These are phyloP conservation scores for Madurella mycetomatis DNA, from an alignment of 2,329 filamentous ascomycete genomes.

Conservation along the genomic window DNA sequence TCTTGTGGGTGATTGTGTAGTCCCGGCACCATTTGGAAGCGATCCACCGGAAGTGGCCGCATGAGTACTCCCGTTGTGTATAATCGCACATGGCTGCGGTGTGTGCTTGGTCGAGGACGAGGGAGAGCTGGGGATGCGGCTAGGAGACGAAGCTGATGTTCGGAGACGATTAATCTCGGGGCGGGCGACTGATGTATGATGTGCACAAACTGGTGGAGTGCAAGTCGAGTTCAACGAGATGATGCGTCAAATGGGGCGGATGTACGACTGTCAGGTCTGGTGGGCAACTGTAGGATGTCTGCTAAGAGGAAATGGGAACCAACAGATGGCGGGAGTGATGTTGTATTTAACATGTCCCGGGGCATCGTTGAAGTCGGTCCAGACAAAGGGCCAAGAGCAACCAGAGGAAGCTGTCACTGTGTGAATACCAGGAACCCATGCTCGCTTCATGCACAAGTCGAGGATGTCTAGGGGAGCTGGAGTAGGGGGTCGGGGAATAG, in stretches of 20 bases:
- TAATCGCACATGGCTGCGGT: constrained; percentile 44
- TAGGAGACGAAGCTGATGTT: no score
- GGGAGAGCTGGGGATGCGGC: no score
- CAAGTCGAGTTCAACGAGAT: not conserved
- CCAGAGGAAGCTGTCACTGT: constrained; percentile 14
- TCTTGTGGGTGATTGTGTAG: constrained; percentile 32
- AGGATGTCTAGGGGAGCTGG: not conserved
- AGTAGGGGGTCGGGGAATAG: constrained; percentile 20
- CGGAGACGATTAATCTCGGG: not conserved
- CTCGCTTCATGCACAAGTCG: constrained; percentile 20
- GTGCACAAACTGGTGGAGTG: not conserved
- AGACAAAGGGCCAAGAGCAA: constrained; percentile 7
- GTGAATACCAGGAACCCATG: constrained; percentile 21
- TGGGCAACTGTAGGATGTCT: constrained; percentile 6
- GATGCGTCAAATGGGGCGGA: constrained; percentile 1
- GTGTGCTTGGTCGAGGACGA: not conserved
- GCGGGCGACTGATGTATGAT: not conserved
- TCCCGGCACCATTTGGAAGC: constrained; percentile 33
- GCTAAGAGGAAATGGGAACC: constrained; percentile 2
- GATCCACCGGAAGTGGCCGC: constrained; percentile 36
- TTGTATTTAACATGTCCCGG: constrained; percentile 26
- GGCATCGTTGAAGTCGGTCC: constrained; percentile 11
- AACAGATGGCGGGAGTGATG: constrained; percentile 18
- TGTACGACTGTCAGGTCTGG: not conserved
- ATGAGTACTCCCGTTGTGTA: constrained; percentile 39